Evolutionary conservation across 2,329 filamentous ascomycete species (phyloP).

Genomic region (Fusarium proliferatum): DNA sequence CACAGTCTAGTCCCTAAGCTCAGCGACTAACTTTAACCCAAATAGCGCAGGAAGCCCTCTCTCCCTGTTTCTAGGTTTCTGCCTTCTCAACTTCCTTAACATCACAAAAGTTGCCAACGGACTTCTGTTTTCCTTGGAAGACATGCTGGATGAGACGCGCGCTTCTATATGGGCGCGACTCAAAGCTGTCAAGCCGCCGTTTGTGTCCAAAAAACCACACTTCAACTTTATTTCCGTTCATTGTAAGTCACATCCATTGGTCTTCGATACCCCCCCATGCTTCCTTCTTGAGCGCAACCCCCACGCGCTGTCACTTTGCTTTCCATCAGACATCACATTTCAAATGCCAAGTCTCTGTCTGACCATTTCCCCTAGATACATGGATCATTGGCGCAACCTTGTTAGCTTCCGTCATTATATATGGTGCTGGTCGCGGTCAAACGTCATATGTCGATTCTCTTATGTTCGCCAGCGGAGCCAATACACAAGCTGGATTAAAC

Average conservation of each 20-base stretch:
- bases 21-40: constrained; percentile 26
- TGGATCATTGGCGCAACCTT: constrained; percentile 83
- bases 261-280: not conserved
- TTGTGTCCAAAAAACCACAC: constrained; percentile 70
- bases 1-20: constrained; percentile 26
- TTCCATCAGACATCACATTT: constrained; percentile 5
- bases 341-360: constrained; percentile 30
- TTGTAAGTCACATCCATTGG: constrained; percentile 64
- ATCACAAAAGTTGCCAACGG: constrained; percentile 7
- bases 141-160: constrained; percentile 50
- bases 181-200: constrained; percentile 64
- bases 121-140: constrained; percentile 20
- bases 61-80: constrained; percentile 22
- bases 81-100: constrained; percentile 23
- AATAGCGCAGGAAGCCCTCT: constrained; percentile 26
- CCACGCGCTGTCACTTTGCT: constrained; percentile 35
- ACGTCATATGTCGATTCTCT: constrained; percentile 87
- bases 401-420: constrained; percentile 81
- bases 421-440: constrained; percentile 64
- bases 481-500: constrained; percentile 94
- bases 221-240: constrained; percentile 87
- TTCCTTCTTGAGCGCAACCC: constrained; percentile 9
- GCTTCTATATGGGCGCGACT: constrained; percentile 56
- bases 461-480: constrained; percentile 85
- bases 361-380: constrained; percentile 65